Evolutionary conservation across 495 filamentous ascomycete species (phyloP).

Genomic region (Podospora bellae-mahoneyi): DNA sequence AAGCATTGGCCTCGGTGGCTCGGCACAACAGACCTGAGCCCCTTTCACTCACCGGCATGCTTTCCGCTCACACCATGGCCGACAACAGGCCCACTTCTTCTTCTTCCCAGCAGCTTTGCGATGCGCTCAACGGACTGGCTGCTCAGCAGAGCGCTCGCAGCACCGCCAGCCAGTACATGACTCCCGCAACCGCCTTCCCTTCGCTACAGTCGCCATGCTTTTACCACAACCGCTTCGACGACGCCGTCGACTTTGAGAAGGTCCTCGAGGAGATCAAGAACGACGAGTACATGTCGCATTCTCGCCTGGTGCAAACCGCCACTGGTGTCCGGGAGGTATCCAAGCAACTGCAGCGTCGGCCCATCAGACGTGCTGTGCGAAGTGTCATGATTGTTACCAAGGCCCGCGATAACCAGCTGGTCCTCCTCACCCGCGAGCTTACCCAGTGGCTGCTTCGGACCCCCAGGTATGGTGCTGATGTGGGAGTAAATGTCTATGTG

Average conservation of each 20-base stretch:
- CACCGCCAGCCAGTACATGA: constrained; percentile 33
- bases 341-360: constrained; percentile 83
- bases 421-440: constrained; percentile 79
- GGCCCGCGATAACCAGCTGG: constrained; percentile 84
- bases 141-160: constrained; percentile 37
- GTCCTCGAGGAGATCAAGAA: constrained; percentile 91
- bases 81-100: constrained; percentile 49
- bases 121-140: constrained; percentile 62
- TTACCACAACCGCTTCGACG: constrained; percentile 94
- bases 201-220: constrained; percentile 87
- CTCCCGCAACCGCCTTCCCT: constrained; percentile 61
- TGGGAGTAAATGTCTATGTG: constrained; percentile 87
- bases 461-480: constrained; percentile 72
- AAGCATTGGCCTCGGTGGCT: constrained; percentile 74
- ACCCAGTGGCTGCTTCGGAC: constrained; percentile 82
- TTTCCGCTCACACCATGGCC: constrained; percentile 42
- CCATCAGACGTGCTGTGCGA: constrained; percentile 80
- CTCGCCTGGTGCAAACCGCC: constrained; percentile 87
- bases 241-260: constrained; percentile 90
- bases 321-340: constrained; percentile 92
- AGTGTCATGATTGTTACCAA: constrained; percentile 98
- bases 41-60: constrained; percentile 53
- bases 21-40: constrained; percentile 57
- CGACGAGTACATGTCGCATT: constrained; percentile 89
- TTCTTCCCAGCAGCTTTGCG: constrained; percentile 60